These are phyloP conservation scores for Phytophthora uliginosa DNA, from an alignment of 352 stramenopile genomes.

Conservation along the genomic window DNA sequence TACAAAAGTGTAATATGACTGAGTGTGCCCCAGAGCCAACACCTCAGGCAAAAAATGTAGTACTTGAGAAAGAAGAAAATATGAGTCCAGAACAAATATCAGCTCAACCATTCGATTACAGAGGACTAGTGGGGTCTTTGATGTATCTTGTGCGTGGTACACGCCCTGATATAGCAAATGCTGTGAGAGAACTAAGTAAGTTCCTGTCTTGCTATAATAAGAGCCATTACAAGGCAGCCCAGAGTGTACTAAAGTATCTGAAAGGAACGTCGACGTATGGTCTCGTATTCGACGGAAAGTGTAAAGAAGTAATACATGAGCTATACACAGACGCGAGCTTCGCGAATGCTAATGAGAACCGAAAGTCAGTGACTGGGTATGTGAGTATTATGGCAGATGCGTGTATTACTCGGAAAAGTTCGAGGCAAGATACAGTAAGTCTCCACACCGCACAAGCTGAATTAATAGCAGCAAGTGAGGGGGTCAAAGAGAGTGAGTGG, in stretches of 20 bases:
- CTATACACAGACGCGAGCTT: conserved; percentile 21
- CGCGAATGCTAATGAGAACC: conserved; percentile 19
- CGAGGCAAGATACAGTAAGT: conserved; percentile 8
- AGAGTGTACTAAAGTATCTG: too few species aligned
- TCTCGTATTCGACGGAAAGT: conserved; percentile 16
- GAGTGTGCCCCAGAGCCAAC: neutral
- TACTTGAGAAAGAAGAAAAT: neutral
- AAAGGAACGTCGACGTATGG: neutral
- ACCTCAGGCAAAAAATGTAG: neutral
- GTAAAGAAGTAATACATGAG: conserved; percentile 10
- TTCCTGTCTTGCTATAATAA: neutral
- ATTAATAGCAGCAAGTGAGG: conserved; percentile 21
- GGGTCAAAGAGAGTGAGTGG: conserved; percentile 17
- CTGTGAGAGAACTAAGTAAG: neutral
- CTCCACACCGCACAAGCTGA: conserved; percentile 23
- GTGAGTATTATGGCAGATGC: conserved; percentile 15
- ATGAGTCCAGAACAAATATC: conserved; percentile 10
- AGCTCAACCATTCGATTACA: conserved; percentile 15
- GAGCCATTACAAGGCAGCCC: too few species aligned
- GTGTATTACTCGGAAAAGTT: conserved; percentile 16
- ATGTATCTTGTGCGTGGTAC: neutral
- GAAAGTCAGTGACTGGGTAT: conserved; percentile 14
- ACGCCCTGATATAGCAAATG: neutral
- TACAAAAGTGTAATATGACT: conserved; percentile 13
- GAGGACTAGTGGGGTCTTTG: conserved; percentile 8